Evolutionary conservation across 768 basidiomycete genomes (phyloP).

Genomic region (Lanmaoa rubissima): DNA sequence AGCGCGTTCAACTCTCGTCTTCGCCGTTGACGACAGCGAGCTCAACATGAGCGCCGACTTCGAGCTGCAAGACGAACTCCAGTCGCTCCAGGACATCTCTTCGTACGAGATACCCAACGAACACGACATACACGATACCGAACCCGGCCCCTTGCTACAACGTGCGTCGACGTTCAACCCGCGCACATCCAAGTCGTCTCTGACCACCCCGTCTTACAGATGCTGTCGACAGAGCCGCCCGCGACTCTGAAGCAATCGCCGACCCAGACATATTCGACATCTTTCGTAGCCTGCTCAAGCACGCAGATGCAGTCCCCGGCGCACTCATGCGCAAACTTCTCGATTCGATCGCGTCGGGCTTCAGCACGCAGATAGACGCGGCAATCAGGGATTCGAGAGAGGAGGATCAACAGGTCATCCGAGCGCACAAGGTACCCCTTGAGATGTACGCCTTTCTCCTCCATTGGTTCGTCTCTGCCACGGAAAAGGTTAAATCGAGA

Average conservation of each 20-base stretch:
- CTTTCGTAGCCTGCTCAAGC: slow-evolving; percentile 79
- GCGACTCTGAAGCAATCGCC: slow-evolving; percentile 68
- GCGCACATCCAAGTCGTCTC: neutral
- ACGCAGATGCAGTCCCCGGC: slow-evolving; percentile 59
- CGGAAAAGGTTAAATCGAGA: slow-evolving; percentile 68
- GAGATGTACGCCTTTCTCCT: slow-evolving; percentile 92
- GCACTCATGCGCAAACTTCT: slow-evolving; percentile 79
- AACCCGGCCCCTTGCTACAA: slow-evolving; percentile 56
- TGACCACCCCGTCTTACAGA: slow-evolving; percentile 38
- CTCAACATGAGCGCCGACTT: slow-evolving; percentile 45
- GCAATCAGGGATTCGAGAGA: slow-evolving; percentile 66
- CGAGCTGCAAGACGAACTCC: slow-evolving; percentile 77
- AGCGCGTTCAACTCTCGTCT: slow-evolving; percentile 8
- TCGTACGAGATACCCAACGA: slow-evolving; percentile 69
- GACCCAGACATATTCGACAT: slow-evolving; percentile 75
- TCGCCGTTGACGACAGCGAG: slow-evolving; percentile 4
- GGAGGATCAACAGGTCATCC: slow-evolving; percentile 60
- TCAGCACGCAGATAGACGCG: slow-evolving; percentile 69
- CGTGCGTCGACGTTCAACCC: slow-evolving; percentile 36
- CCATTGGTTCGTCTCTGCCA: slow-evolving; percentile 84
- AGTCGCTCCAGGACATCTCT: slow-evolving; percentile 57
- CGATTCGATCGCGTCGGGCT: slow-evolving; percentile 80
- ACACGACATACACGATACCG: slow-evolving; percentile 57
- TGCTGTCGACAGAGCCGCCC: slow-evolving; percentile 79
- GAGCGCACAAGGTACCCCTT: slow-evolving; percentile 67